A percentile compares a stretch with the other conserved stretches of the same genome.
Evolutionary conservation across 371 early-diverging fungal species (phyloP).

Genomic region (Mucor irregularis): DNA sequence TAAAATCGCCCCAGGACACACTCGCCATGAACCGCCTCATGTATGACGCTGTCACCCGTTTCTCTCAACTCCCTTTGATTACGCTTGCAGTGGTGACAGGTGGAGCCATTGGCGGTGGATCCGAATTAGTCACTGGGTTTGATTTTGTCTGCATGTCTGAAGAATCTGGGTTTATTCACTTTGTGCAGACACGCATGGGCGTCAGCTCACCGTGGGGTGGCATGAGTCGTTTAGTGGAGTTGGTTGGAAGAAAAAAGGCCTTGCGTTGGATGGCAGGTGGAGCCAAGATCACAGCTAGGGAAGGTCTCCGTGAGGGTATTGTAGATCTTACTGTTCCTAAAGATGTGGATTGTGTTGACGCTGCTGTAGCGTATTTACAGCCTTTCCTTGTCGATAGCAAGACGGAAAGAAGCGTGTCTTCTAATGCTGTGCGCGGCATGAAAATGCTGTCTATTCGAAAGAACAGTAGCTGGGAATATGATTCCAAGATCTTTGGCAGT

Average conservation of each 20-base stretch:
- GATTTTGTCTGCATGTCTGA: constrained; percentile 61
- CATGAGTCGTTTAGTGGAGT: constrained; percentile 48
- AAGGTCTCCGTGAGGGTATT: constrained; percentile 38
- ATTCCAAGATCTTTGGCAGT: constrained; percentile 34
- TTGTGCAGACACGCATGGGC: constrained; percentile 70
- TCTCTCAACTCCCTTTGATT: constrained; percentile 60
- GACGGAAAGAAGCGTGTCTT: constrained; percentile 24
- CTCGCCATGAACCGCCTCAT: constrained; percentile 57
- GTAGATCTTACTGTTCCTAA: constrained; percentile 36
- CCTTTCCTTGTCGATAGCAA: constrained; percentile 16
- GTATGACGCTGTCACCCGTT: constrained; percentile 58
- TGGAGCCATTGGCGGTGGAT: constrained; percentile 73
- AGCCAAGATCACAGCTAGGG: constrained; percentile 34
- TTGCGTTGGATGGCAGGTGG: constrained; percentile 52
- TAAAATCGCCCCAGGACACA: constrained; percentile 47
- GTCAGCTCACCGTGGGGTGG: constrained; percentile 69
- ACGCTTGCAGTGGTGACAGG: constrained; percentile 68
- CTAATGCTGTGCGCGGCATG: constrained; percentile 50
- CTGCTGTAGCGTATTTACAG: constrained; percentile 27
- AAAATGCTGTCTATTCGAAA: constrained; percentile 35
- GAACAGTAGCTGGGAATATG: constrained; percentile 26
- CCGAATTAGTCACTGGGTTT: constrained; percentile 66
- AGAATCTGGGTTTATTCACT: constrained; percentile 43
- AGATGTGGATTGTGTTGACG: constrained; percentile 20
- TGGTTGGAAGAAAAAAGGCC: constrained; percentile 57